A percentile compares a stretch with the other conserved stretches of the same genome.
Conservation (phyloP, 2,329 filamentous ascomycete species). For the Chrysoporthe deuterocubensis region DNA sequence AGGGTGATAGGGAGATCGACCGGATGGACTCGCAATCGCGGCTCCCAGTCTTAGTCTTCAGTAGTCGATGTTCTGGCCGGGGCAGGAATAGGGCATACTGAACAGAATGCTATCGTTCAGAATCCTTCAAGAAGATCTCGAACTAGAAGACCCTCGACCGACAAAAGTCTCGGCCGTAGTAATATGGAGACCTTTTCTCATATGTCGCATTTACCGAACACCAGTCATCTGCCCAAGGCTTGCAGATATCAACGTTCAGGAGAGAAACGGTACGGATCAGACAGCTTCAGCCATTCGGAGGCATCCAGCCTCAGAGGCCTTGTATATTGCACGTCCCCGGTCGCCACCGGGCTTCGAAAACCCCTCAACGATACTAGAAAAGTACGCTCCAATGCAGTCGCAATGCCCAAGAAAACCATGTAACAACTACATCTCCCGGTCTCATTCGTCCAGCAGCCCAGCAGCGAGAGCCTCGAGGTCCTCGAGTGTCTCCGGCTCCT, state of each 20-base stretch:
- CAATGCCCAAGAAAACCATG: not conserved
- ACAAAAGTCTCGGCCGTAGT: too few relatives aligned
- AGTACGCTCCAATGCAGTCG: not conserved
- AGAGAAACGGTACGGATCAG: too few relatives aligned
- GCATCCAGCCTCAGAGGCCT: not conserved
- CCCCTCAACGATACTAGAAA: not conserved
- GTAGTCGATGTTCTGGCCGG: too few relatives aligned
- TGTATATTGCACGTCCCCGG: not conserved
- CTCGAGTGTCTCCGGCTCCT: conserved; percentile 78
- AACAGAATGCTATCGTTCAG: too few relatives aligned
- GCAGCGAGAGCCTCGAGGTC: conserved; percentile 79
- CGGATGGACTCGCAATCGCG: too few relatives aligned
- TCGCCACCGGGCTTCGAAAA: not conserved
- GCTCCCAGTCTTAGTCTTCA: too few relatives aligned
- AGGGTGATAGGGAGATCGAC: not conserved
- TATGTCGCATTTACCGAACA: too few relatives aligned
- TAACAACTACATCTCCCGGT: not conserved
- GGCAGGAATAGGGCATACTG: too few relatives aligned
- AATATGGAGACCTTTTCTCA: not conserved
- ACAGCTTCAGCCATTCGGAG: not conserved
- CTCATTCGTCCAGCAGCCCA: conserved; percentile 63
- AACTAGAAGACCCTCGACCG: too few relatives aligned
- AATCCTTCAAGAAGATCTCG: too few relatives aligned
- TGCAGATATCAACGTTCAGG: too few relatives aligned
- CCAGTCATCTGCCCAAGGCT: too few relatives aligned